Evolutionary conservation across 352 stramenopile genomes (phyloP).

Genomic region (Phytophthora pinifolia): DNA sequence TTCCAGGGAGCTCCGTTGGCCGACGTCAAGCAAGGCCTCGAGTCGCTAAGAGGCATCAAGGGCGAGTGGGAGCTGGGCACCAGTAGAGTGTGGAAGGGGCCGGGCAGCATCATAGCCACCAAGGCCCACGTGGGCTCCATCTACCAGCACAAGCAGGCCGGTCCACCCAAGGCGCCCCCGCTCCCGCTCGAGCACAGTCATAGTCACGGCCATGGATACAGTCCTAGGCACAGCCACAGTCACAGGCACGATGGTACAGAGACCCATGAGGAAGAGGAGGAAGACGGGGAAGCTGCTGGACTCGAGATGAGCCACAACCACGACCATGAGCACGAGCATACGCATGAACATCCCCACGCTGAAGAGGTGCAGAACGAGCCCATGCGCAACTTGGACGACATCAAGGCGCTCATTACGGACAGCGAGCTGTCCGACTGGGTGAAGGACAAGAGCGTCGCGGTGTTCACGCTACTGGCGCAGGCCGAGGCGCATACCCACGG

Average conservation of each 20-base stretch:
- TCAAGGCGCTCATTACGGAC: constrained; percentile 82
- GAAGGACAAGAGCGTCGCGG: constrained; percentile 86
- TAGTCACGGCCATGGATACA: constrained; percentile 21
- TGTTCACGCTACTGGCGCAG: constrained; percentile 92
- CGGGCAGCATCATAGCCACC: constrained; percentile 87
- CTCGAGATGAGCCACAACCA: constrained; percentile 29
- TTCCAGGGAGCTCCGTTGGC: constrained; percentile 60
- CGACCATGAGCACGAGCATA: constrained; percentile 26
- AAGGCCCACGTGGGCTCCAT: constrained; percentile 89
- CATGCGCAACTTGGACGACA: constrained; percentile 92
- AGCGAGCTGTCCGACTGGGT: constrained; percentile 87
- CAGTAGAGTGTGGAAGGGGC: constrained; percentile 77
- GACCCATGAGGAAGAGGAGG: constrained; percentile 8
- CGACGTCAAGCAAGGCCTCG: constrained; percentile 54
- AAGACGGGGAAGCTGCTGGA: constrained; percentile 3
- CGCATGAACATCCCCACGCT: constrained; percentile 43
- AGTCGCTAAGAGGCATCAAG: constrained; percentile 60
- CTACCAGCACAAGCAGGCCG: constrained; percentile 74
- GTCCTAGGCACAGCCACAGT: constrained; percentile 26
- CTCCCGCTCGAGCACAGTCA: constrained; percentile 27
- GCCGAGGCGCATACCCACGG: constrained; percentile 95
- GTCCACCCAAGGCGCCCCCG: constrained; percentile 25
- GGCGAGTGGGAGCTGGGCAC: constrained; percentile 88
- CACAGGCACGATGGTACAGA: constrained; percentile 31
- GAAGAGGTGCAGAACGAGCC: constrained; percentile 46